Evolutionary conservation across 2,329 filamentous ascomycete genomes (phyloP).

Genomic region (Colletotrichum nymphaeae): DNA sequence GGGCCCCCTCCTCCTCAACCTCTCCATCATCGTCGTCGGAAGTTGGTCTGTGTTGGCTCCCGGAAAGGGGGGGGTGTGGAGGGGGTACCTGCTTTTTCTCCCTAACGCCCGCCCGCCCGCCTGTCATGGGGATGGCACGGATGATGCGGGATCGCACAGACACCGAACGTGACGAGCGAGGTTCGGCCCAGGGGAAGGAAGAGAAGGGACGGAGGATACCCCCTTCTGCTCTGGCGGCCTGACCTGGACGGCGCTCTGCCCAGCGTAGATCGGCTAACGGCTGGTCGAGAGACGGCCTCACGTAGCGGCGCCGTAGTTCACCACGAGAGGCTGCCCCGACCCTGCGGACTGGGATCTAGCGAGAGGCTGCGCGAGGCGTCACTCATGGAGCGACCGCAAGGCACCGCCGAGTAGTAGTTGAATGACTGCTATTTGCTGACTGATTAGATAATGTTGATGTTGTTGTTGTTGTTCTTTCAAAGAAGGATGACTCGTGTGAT

Average conservation of each 20-base stretch:
- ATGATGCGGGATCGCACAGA: constrained; percentile 20
- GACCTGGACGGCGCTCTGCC: not conserved
- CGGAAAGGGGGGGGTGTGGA: not conserved
- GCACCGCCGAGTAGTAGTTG: not conserved
- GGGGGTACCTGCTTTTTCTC: not conserved
- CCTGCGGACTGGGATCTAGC: constrained; percentile 26
- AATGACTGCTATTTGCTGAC: not conserved
- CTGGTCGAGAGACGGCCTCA: constrained; percentile 16
- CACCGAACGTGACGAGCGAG: not conserved
- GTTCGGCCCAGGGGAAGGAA: not conserved
- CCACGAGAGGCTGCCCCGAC: constrained; percentile 29
- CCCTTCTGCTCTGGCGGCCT: not conserved
- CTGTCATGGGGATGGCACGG: not conserved
- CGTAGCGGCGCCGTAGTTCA: constrained; percentile 16
- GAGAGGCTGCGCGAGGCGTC: constrained; percentile 30
- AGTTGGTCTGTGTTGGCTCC: constrained; percentile 30
- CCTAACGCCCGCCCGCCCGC: not conserved
- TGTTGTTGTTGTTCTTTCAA: not conserved
- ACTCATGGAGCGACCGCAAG: not conserved
- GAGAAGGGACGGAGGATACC: not conserved
- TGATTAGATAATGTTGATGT: not conserved
- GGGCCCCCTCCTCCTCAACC: not conserved
- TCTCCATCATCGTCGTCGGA: constrained; percentile 12
- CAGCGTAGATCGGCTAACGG: constrained; percentile 27
- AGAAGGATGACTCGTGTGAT: not conserved